Evolutionary conservation across 345 rosid genomes (phyloP).

Genomic region (Gossypium rotundifolium): DNA sequence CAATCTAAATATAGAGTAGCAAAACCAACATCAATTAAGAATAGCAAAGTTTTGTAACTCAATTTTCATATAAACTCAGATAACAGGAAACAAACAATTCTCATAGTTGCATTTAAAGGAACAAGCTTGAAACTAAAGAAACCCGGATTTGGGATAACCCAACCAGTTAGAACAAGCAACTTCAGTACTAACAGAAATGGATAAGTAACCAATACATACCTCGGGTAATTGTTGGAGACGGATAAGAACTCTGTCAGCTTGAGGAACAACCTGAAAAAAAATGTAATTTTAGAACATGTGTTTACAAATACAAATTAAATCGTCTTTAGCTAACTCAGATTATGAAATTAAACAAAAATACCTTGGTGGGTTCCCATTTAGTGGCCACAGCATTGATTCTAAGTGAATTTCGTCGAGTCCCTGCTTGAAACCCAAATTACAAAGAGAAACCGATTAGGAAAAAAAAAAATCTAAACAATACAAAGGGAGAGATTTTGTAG

Average conservation of each 20-base stretch:
- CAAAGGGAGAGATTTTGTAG: background rate
- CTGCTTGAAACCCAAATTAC: constrained; percentile 20
- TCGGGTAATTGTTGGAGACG: constrained; percentile 76
- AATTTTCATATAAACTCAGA: background rate
- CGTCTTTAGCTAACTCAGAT: background rate
- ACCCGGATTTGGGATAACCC: no score
- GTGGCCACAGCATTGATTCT: constrained; percentile 55
- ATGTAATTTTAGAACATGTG: background rate
- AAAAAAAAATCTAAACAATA: background rate
- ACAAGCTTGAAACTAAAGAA: background rate
- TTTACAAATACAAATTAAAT: background rate
- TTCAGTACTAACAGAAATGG: no score
- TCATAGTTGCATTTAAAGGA: background rate
- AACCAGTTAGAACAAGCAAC: no score
- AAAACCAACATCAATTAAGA: no score
- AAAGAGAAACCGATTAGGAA: background rate
- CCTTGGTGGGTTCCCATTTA: constrained; percentile 88
- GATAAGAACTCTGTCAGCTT: constrained; percentile 85
- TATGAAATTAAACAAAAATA: constrained; percentile 5
- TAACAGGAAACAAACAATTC: background rate
- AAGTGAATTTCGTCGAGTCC: constrained; percentile 37
- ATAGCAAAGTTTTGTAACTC: no score
- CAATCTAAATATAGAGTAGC: background rate
- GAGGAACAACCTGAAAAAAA: constrained; percentile 72
- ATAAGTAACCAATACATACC: constrained; percentile 27